A percentile compares a stretch with the other conserved stretches of the same genome.
phyloP scores from a whole-genome alignment of 305 asterid species.

The Fraxinus paxiana region DNA sequence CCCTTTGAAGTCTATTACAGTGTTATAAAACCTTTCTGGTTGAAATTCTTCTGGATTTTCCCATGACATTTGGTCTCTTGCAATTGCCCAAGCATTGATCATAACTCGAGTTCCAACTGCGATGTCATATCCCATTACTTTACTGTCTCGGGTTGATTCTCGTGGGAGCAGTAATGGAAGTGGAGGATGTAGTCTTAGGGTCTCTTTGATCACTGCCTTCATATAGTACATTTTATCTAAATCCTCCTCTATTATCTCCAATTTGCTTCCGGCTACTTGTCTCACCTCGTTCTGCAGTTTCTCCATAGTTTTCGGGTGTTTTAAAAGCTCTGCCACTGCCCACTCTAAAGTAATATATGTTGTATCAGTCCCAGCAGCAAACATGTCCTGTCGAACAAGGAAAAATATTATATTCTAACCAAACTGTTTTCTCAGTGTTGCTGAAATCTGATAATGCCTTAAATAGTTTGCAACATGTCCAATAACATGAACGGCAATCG shows the following conservation, averaged over 20 bases:
- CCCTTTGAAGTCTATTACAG: background rate
- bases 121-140: background rate
- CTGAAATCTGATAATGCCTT: background rate
- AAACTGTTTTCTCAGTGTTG: background rate
- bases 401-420: background rate
- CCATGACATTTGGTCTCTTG: background rate
- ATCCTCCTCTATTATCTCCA: constrained; percentile 22
- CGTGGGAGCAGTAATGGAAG: constrained; percentile 4
- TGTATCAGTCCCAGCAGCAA: constrained; percentile 7
- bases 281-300: constrained; percentile 23
- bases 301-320: background rate
- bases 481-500: background rate
- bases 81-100: background rate
- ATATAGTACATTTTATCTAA: constrained; percentile 17
- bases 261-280: constrained; percentile 1
- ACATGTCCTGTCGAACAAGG: background rate
- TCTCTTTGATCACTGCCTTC: constrained; percentile 31
- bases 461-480: background rate
- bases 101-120: background rate
- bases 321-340: constrained; percentile 2
- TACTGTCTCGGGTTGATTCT: background rate
- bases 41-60: background rate
- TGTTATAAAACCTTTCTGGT: background rate
- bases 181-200: constrained; percentile 25
- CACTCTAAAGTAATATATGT: background rate